These are phyloP conservation scores for Leccinum subspadiceum DNA, from an alignment of 1,284 basidiomycete species.

Conservation along the genomic window DNA sequence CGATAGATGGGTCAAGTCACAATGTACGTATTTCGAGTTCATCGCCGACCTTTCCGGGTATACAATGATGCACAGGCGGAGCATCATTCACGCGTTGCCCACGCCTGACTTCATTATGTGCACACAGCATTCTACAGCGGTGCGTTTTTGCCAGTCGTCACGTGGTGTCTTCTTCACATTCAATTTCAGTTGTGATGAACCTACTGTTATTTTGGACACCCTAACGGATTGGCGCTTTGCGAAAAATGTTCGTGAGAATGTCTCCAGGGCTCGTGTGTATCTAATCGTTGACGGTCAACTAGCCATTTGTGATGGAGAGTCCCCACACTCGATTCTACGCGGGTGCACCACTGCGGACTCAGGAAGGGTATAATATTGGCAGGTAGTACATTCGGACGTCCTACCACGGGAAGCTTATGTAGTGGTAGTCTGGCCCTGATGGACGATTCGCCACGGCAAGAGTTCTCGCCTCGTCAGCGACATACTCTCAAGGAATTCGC, in stretches of 20 bases:
- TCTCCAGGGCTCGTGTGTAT: neutral
- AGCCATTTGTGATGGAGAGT: conserved; percentile 73
- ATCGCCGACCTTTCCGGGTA: neutral
- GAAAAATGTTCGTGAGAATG: conserved; percentile 54
- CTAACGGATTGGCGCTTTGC: conserved; percentile 85
- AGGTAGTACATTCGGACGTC: conserved; percentile 43
- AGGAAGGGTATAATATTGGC: conserved; percentile 90
- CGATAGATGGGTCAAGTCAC: conserved; percentile 77
- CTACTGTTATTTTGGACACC: conserved; percentile 83
- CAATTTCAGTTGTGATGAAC: conserved; percentile 72
- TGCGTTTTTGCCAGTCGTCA: conserved; percentile 33
- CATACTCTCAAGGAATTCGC: conserved; percentile 96
- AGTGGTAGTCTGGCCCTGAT: conserved; percentile 71
- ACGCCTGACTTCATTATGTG: conserved; percentile 75
- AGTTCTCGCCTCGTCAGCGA: conserved; percentile 86
- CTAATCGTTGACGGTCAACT: conserved; percentile 11
- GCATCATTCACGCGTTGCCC: conserved; percentile 52
- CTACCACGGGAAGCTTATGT: conserved; percentile 9
- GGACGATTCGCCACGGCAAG: conserved; percentile 79
- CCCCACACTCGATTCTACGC: conserved; percentile 88
- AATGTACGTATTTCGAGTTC: conserved; percentile 50
- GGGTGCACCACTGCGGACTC: conserved; percentile 84
- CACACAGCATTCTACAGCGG: conserved; percentile 82
- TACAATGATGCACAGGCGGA: conserved; percentile 48
- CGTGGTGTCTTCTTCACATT: conserved; percentile 7